Evolutionary conservation across 2,329 filamentous ascomycete genomes (phyloP).

Genomic region (Chaetothyriales sp.): DNA sequence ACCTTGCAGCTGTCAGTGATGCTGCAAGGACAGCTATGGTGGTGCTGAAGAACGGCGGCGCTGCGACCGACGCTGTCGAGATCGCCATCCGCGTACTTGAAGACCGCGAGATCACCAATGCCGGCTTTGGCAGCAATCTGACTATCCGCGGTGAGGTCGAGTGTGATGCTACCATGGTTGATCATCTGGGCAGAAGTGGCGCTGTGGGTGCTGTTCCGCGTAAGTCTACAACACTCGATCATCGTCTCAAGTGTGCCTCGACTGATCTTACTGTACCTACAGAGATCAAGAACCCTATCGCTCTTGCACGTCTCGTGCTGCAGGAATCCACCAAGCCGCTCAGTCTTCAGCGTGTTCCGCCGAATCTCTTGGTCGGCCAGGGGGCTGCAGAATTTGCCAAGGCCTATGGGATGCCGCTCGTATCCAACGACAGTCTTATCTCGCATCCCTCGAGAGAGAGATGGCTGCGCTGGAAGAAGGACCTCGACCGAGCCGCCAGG

Average conservation of each 20-base stretch:
- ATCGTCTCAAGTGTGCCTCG: constrained; percentile 9
- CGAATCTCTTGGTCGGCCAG: constrained; percentile 74
- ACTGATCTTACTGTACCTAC: constrained; percentile 6
- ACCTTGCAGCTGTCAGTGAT: constrained; percentile 73
- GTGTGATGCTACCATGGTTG: constrained; percentile 85
- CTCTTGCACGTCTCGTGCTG: constrained; percentile 66
- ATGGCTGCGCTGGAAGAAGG: constrained; percentile 59
- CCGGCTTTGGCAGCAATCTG: constrained; percentile 89
- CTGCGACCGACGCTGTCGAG: constrained; percentile 77
- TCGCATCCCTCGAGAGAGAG: constrained; percentile 65
- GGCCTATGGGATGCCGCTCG: constrained; percentile 56
- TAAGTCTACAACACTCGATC: constrained; percentile 37
- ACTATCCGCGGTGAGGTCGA: constrained; percentile 82
- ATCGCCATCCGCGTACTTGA: constrained; percentile 76
- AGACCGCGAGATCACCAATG: constrained; percentile 90
- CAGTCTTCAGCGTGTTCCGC: constrained; percentile 77
- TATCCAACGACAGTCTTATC: constrained; percentile 64
- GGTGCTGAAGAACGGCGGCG: constrained; percentile 60
- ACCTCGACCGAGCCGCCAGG: constrained; percentile 43
- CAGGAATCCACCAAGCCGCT: constrained; percentile 61
- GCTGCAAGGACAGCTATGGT: constrained; percentile 74
- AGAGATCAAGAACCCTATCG: constrained; percentile 91
- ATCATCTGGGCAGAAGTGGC: constrained; percentile 79
- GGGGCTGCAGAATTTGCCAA: constrained; percentile 78
- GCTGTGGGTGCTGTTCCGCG: constrained; percentile 82